A percentile compares a stretch with the other conserved stretches of the same genome.
Conservation (phyloP, 192 early-diverging fungal genomes). For the Coemansia biformis region DNA sequence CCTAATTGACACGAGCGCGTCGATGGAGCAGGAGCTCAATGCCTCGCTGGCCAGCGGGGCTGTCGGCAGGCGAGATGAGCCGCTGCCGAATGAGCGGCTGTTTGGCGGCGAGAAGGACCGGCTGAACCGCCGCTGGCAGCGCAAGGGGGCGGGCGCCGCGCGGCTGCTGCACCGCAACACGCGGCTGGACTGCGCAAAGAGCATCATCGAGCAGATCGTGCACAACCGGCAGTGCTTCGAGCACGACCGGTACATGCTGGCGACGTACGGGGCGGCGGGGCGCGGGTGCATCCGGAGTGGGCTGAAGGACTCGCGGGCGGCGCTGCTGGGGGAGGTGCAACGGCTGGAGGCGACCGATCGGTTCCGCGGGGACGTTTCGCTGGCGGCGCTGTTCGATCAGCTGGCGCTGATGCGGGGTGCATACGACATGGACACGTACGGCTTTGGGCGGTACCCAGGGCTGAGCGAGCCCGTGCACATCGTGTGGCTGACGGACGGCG, state of each 20-base stretch:
- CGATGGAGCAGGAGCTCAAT: conserved; percentile 62
- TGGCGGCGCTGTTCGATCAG: conserved; percentile 65
- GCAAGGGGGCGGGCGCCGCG: conserved; percentile 16
- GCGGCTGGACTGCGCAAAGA: conserved; percentile 68
- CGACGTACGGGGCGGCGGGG: conserved; percentile 57
- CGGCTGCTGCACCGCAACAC: conserved; percentile 12
- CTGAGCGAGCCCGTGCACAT: conserved; percentile 62
- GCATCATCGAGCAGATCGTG: conserved; percentile 70
- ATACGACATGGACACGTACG: conserved; percentile 63
- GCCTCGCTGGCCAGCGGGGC: neutral
- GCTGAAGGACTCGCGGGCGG: conserved; percentile 48
- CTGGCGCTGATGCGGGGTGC: conserved; percentile 60
- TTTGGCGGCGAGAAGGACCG: conserved; percentile 30
- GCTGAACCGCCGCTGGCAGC: conserved; percentile 44
- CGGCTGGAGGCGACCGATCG: conserved; percentile 59
- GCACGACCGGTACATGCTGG: conserved; percentile 72
- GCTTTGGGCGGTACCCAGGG: conserved; percentile 63
- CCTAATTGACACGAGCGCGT: conserved; percentile 76
- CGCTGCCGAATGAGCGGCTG: conserved; percentile 23
- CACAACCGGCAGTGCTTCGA: conserved; percentile 49
- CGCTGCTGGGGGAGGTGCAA: conserved; percentile 60
- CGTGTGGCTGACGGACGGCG: conserved; percentile 77
- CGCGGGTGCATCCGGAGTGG: conserved; percentile 35
- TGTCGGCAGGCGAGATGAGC: conserved; percentile 8
- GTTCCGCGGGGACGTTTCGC: conserved; percentile 61